Percentiles rank a stretch among this genome's conserved stretches.
Evolutionary conservation across 2,329 filamentous ascomycete genomes (phyloP).

Genomic region (Curvularia sp.): DNA sequence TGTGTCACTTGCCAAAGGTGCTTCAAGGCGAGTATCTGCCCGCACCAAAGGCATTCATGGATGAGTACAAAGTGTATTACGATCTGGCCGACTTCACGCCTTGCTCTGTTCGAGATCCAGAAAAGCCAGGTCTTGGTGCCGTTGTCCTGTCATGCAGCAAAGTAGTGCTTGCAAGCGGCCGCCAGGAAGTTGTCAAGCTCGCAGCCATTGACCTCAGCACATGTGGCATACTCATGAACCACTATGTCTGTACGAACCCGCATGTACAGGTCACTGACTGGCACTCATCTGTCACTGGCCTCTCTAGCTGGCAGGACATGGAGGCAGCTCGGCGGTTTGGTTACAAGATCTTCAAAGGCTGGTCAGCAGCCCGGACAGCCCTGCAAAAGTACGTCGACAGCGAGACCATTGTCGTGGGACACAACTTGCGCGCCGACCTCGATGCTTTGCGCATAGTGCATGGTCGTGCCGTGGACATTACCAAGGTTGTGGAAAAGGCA

Average conservation of each 20-base stretch:
- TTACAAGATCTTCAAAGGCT: conserved; percentile 46
- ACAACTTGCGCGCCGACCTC: conserved; percentile 44
- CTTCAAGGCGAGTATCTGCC: conserved; percentile 42
- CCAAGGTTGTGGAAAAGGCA: conserved; percentile 44
- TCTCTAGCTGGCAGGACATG: conserved; percentile 34
- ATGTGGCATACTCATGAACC: conserved; percentile 42
- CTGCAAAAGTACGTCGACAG: conserved; percentile 42
- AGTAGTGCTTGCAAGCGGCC: conserved; percentile 30
- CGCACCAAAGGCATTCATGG: conserved; percentile 33
- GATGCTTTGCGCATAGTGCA: conserved; percentile 47
- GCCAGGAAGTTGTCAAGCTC: conserved; percentile 43
- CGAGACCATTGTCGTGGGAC: conserved; percentile 46
- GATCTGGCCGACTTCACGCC: conserved; percentile 29
- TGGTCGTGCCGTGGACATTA: conserved; percentile 44
- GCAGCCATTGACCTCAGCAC: conserved; percentile 43
- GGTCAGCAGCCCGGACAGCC: conserved; percentile 41
- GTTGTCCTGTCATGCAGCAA: conserved; percentile 42
- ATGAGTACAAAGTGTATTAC: conserved; percentile 31
- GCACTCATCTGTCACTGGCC: conserved; percentile 35
- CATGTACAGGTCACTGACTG: conserved; percentile 34
- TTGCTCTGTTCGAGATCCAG: conserved; percentile 23
- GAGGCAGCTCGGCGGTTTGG: conserved; percentile 36
- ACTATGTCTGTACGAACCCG: conserved; percentile 42
- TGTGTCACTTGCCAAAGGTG: conserved; percentile 39
- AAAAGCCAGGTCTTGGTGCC: conserved; percentile 26